A percentile compares a stretch with the other conserved stretches of the same genome.
Evolutionary conservation across 768 basidiomycete genomes (phyloP).

Genomic region (Hysterangium stoloniferum): DNA sequence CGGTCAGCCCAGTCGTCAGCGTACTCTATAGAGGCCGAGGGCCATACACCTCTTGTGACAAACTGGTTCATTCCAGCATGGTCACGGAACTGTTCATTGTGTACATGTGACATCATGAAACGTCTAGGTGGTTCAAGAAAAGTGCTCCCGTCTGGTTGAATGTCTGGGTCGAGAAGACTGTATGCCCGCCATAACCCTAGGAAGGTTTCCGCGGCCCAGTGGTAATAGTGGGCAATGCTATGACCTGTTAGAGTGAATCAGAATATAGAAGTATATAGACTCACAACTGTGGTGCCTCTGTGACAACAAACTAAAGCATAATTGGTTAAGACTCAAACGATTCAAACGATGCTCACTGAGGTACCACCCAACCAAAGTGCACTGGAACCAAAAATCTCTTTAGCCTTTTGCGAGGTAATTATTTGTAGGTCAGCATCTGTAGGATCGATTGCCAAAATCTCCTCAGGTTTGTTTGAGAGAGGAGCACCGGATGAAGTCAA

Average conservation of each 20-base stretch:
- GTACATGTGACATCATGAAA: conserved; percentile 67
- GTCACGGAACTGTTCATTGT: conserved; percentile 80
- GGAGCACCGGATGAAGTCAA: conserved; percentile 65
- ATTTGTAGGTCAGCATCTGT: conserved; percentile 73
- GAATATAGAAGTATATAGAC: conserved; percentile 19
- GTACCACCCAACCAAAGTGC: conserved; percentile 68
- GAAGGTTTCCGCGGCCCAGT: conserved; percentile 88
- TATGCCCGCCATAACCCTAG: conserved; percentile 92
- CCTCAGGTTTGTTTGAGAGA: conserved; percentile 51
- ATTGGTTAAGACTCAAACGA: neutral
- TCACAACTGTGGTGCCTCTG: conserved; percentile 82
- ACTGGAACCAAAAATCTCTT: conserved; percentile 57
- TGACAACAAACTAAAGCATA: conserved; percentile 56
- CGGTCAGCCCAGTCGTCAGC: conserved; percentile 80
- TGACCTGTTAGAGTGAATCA: conserved; percentile 1
- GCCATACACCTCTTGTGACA: conserved; percentile 73
- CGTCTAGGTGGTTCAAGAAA: conserved; percentile 66
- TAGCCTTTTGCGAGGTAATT: conserved; percentile 61
- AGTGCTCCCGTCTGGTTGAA: conserved; percentile 58
- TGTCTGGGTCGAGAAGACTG: conserved; percentile 66
- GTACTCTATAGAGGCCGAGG: conserved; percentile 74
- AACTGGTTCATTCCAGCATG: conserved; percentile 89
- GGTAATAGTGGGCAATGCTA: conserved; percentile 89
- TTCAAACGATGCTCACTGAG: conserved; percentile 37
- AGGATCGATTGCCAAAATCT: conserved; percentile 54